Base-by-base conservation (phyloP, 148 eudicot species). In the Beta vulgaris region DNA sequence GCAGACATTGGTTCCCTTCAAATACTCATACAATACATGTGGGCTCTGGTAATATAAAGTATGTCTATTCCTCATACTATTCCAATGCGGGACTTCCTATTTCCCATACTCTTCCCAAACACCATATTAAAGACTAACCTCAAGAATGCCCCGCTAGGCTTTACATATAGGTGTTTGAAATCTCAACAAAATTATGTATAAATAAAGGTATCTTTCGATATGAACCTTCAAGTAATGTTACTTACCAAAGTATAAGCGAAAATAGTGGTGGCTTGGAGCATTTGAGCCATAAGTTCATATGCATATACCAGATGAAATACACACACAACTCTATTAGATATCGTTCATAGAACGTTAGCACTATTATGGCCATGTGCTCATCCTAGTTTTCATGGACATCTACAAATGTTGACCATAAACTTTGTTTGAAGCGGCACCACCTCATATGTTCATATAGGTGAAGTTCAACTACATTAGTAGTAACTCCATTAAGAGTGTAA, bases 351-450 rank as follows among this genome's bases (percentile, higher is more conserved):
- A 10, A 9, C 0, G 73, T 61, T 34, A 31, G 43, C 61, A 43
- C 73, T 32, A 71, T 21, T 71, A 71, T 71, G 73, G 61, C 42
- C 40, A 34, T 74, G 70, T 42, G 76, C 58, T 28, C 28, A 53
- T 55, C 58, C 16, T 37, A 29, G 40, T 40, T 3, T 73, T 73
- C 69, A 61, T 73, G 53, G 55, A 60, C 68, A 73, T 73, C 48
- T 73, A 29, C 69, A 62, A 61, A n/a, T 31, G 68, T 58, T 16
- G 16, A 6, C 36, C 73, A 7, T 13, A 31, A n/a, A 61, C 9
- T 25, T 49, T 35, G 73, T 34, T 31, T 51, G 44, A 51, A 31
- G 58, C 68, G 69, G 1, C 76, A 73, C 76, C 69, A 73, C 69
- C n/a, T n/a, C n/a, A n/a, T n/a, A n/a, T 46, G 16, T 32, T 31